Percentiles rank a stretch among this genome's conserved stretches.
These are phyloP conservation scores for Salix purpurea DNA, from an alignment of 345 rosid species.

Conservation along the genomic window DNA sequence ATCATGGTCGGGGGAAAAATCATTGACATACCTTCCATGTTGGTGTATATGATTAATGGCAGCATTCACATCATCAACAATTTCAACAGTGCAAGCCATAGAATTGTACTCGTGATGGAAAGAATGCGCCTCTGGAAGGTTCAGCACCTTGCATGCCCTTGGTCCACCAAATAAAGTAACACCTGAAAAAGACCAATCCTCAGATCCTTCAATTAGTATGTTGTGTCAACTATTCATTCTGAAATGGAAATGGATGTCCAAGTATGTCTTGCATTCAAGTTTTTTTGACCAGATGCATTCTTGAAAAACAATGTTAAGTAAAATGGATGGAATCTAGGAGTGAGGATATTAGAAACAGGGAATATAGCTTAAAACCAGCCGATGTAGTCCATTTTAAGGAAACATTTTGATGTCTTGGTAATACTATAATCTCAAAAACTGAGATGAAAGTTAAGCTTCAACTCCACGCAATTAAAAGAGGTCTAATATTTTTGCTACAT, in stretches of 20 bases:
- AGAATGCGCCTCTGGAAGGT: conserved; percentile 52
- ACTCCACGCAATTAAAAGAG: not conserved
- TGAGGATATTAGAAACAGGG: not conserved
- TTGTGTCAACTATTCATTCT: not conserved
- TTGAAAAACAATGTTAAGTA: not conserved
- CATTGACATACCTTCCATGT: conserved; percentile 71
- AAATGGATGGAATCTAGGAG: not conserved
- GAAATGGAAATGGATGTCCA: not conserved
- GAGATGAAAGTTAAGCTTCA: not conserved
- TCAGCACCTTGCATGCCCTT: conserved; percentile 53
- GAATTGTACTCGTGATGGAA: conserved; percentile 86
- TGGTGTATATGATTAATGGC: conserved; percentile 85
- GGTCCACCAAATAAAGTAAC: conserved; percentile 82
- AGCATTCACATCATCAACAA: conserved; percentile 72
- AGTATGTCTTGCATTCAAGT: not conserved
- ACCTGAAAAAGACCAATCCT: conserved; percentile 37
- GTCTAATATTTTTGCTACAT: not conserved
- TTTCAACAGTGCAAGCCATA: conserved; percentile 81
- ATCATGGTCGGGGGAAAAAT: not conserved
- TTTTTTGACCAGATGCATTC: not conserved
- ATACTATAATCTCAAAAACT: not conserved
- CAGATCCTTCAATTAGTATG: not conserved
- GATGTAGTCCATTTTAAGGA: not conserved
- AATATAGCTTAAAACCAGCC: not conserved
- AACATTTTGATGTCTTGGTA: not conserved